Evolutionary conservation across 306 rosid species (phyloP).

Genomic region (Alnus glutinosa): DNA sequence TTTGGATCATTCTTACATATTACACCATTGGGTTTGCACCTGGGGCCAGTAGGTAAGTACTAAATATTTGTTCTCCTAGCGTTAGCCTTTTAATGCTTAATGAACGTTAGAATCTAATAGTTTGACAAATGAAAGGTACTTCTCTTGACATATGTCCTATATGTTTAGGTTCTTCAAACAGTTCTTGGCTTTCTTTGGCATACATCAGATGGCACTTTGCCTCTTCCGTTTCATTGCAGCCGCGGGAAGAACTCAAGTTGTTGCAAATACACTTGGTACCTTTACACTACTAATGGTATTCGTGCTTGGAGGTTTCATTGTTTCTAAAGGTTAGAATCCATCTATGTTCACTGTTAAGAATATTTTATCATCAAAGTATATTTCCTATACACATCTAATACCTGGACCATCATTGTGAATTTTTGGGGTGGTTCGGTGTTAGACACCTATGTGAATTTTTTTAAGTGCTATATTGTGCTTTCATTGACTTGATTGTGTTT

Average conservation of each 20-base stretch:
- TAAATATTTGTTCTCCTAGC: not conserved
- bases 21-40: conserved; percentile 88
- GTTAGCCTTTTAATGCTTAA: not conserved
- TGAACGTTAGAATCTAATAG: not conserved
- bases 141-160: not conserved
- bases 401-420: too few relatives aligned
- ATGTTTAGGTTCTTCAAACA: conserved; percentile 57
- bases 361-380: not conserved
- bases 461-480: too few relatives aligned
- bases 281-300: conserved; percentile 45
- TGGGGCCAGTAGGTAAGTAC: conserved; percentile 56
- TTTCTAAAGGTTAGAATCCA: conserved; percentile 43
- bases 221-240: conserved; percentile 62
- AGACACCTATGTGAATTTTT: too few relatives aligned
- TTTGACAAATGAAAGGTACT: not conserved
- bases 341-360: not conserved
- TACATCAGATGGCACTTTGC: conserved; percentile 70
- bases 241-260: conserved; percentile 52
- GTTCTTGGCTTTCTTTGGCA: conserved; percentile 47
- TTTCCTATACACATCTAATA: too few relatives aligned
- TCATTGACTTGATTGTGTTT: too few relatives aligned
- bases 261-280: conserved; percentile 49
- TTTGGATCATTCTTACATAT: conserved; percentile 76
- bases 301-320: conserved; percentile 64
- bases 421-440: too few relatives aligned